Evolutionary conservation across 768 basidiomycete genomes (phyloP).

Genomic region (Lactarius tabidus): DNA sequence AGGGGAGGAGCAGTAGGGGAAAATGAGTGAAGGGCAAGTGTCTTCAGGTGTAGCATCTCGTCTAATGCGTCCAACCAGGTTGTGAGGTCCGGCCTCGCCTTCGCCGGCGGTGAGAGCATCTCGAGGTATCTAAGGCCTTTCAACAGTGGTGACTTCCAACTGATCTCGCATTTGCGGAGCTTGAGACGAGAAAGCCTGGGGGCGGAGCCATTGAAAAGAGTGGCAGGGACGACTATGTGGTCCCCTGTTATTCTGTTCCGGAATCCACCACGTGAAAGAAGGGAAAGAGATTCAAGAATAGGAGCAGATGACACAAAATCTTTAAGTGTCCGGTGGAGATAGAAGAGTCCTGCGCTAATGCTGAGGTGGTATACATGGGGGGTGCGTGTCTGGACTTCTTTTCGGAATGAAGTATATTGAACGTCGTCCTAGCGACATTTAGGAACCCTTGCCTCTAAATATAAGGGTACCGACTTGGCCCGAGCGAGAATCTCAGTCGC

Average conservation of each 20-base stretch:
- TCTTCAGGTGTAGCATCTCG: not conserved
- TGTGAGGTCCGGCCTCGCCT: not conserved
- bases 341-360: not conserved
- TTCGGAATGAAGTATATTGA: not conserved
- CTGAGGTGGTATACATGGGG: not conserved
- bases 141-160: too few relatives aligned
- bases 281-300: not conserved
- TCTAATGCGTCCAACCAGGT: slow-evolving; percentile 6
- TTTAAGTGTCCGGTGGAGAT: not conserved
- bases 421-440: not conserved
- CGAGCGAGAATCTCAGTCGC: not conserved
- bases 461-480: not conserved
- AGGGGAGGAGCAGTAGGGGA: not conserved
- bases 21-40: not conserved
- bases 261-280: not conserved
- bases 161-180: slow-evolving; percentile 1
- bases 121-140: not conserved
- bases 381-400: not conserved
- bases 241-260: not conserved
- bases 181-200: slow-evolving; percentile 6
- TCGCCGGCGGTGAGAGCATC: not conserved
- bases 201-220: not conserved
- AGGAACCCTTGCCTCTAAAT: not conserved
- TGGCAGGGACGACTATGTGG: not conserved
- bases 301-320: not conserved